Base-by-base conservation (phyloP, 257 asterid species). In the Penstemon eatonii region DNA sequence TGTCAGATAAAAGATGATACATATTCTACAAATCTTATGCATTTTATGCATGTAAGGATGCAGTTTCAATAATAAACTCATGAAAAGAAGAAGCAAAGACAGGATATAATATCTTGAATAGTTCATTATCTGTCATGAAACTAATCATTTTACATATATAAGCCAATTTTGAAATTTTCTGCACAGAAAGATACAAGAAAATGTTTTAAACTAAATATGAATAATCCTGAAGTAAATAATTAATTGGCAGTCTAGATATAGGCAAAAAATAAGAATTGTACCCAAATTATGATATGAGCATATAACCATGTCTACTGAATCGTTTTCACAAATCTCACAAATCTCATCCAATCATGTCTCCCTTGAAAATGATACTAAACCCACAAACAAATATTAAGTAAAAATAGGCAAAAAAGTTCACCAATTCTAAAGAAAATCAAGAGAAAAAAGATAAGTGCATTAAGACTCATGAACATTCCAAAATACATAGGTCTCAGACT, bases 111-210 rank as follows among this genome's bases (percentile, higher is more conserved):
- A 56, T 96, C 96, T 86, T 91, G 81, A 91, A 91, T 60, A 95
- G 96, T 79, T 81, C 93, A 72, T 91, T 91, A 64, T 91, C 86
- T 39, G 97, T 87, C 77, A 95, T 84, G 91, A 91, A 91, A 77
- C 91, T 91, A 60, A 91, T 91, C 56, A 93, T 95, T 3, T 95
- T 18, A 87, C 90, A 80, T 84, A 84, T 78, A 85, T 91, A 45
- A 91, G 83, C 95, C 97, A 89, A 74, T 87, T 95, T 15, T 96
- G 97, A 79, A 91, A 91, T 41, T 96, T 96, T 55, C 95, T 89
- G 85, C 61, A 76, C 41, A 63, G n/a, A 42, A 63, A 46, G 25
- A 65, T 15, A 4, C 7, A 62, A 56, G 12, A 68, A 64, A 15
- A 2, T 7, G 56, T 18, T 44, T 25, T 55, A 52, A 60, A 37